Evolutionary conservation across 208 protist genomes (phyloP), one percentile per base, ranked within the genome.

Genomic region (Phytomonas francai): DNA sequence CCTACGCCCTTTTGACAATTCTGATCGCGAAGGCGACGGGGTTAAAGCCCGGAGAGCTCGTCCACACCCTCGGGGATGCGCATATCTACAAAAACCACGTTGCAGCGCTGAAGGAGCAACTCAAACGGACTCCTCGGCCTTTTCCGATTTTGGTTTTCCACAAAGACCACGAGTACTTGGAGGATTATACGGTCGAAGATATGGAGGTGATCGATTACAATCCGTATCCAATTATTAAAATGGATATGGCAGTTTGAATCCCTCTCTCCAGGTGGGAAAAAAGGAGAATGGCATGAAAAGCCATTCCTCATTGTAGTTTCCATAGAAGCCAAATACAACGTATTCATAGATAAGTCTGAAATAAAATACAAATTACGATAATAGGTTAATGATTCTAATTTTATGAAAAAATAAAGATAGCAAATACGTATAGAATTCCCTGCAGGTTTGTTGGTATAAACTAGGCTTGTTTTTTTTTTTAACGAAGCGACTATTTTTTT

Each of bases 51-150:
- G 98, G 98, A 1, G 97, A 99, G 49, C 93, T 99, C 31, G 78
- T 99, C 6, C 98, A 99, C 80, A 93, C 86, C 0, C 77, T 99
- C n/a, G 98, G 98, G 27, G 98, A 99, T 71, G 93, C 97, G 2
- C 98, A 99, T 79, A 91, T 99, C n/a, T 99, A 99, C 83, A 70
- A 63, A 11, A 99, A 98, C 79, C 98, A 99, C 85, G 80, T 99
- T 19, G 97, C 98, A 12, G 84, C 97, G n/a, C 89, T 99, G 19
- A 70, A 91, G 69, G 63, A 93, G 82, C 98, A 99, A 79, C 77
- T 99, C 9, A 36, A 79, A 66, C 85, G 97, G 22, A 67, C 78
- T 54, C 98, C 98, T 45, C 88, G 86, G 19, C 76, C 90, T n/a
- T 99, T 99, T 83, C 98, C 98, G 14, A 77, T 71, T 25, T 67